Conservation (phyloP, 768 basidiomycete genomes). For the Roridomyces roridus region DNA sequence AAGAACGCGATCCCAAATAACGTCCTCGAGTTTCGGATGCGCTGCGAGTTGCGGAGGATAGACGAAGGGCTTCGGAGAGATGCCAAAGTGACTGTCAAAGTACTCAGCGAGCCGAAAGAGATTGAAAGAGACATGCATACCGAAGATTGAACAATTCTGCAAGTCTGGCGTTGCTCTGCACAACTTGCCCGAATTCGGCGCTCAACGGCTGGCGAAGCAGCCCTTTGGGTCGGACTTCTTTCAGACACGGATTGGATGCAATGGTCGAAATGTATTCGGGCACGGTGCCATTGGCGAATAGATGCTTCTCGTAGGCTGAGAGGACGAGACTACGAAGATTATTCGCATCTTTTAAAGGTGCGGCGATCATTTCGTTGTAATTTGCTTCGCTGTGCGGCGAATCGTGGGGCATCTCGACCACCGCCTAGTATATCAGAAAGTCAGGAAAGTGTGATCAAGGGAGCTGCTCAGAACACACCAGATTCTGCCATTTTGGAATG, state of each 20-base stretch:
- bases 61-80: not conserved
- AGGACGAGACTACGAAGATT: not conserved
- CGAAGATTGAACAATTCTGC: too few relatives aligned
- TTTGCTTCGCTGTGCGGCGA: too few relatives aligned
- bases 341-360: not conserved
- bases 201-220: not conserved
- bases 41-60: conserved; percentile 1
- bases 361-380: not conserved
- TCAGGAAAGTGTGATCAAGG: not conserved
- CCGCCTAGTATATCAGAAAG: not conserved
- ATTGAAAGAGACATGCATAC: too few relatives aligned
- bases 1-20: conserved; percentile 8
- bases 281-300: not conserved
- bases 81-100: not conserved
- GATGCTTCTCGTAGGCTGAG: not conserved
- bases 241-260: not conserved
- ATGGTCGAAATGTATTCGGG: not conserved
- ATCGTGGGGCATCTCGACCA: not conserved
- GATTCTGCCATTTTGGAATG: not conserved
- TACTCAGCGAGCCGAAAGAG: not conserved
- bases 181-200: not conserved
- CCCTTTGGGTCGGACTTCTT: not conserved
- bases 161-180: not conserved
- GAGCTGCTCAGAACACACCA: not conserved
- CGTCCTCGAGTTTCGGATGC: not conserved